Percentiles rank a stretch among this genome's conserved stretches.
These are phyloP conservation scores for Metschnikowia baotianmanensis DNA, from an alignment of 805 yeast species.

Conservation along the genomic window DNA sequence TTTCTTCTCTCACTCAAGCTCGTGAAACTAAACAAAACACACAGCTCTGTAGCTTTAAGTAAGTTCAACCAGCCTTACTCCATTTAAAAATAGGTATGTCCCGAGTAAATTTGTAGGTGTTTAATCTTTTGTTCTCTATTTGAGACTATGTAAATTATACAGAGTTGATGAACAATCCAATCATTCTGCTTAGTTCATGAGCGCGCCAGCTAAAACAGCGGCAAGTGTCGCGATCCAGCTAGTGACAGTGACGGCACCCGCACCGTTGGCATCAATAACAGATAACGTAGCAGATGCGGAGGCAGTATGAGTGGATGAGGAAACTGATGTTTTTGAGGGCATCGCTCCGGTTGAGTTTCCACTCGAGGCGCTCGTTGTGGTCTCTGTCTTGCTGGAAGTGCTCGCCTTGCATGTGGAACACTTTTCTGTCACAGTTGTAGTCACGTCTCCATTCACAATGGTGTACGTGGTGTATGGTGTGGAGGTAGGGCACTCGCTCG, in stretches of 20 bases:
- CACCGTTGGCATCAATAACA: neutral
- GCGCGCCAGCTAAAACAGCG: neutral
- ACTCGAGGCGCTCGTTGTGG: neutral
- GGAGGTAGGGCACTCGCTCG: no score
- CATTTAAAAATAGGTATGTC: no score
- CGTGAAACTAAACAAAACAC: no score
- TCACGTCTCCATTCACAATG: slow-evolving; percentile 3
- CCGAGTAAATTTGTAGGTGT: no score
- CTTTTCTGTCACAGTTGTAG: slow-evolving; percentile 1
- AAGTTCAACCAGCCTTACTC: no score
- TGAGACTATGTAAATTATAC: no score
- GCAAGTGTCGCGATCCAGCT: neutral
- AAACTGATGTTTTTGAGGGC: neutral
- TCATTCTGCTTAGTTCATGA: slow-evolving; percentile 1
- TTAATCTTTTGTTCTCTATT: no score
- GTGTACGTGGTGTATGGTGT: slow-evolving; percentile 10
- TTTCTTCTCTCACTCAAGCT: no score
- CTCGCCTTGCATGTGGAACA: neutral
- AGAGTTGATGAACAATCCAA: no score
- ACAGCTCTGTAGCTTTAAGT: no score
- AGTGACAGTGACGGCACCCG: neutral
- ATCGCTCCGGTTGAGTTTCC: neutral
- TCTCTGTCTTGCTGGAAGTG: neutral
- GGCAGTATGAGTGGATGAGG: neutral
- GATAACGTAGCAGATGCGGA: neutral